Evolutionary conservation across 2,329 filamentous ascomycete species (phyloP).

Genomic region (Corinectria fuckeliana): DNA sequence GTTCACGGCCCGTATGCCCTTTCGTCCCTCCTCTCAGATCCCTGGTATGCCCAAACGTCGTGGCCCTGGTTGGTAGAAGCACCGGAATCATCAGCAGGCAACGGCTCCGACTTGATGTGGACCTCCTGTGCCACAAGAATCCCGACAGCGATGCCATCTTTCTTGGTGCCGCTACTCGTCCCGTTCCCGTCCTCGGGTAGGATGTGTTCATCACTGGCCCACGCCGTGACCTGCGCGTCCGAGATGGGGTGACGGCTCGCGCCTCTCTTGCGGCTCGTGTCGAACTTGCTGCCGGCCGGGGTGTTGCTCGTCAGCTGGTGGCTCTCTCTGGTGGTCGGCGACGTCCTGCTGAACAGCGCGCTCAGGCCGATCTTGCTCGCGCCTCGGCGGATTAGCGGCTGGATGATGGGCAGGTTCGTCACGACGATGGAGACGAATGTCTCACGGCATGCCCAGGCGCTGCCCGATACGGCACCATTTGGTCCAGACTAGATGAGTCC

Average conservation of each 20-base stretch:
- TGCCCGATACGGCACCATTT: constrained; percentile 28
- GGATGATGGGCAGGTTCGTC: constrained; percentile 41
- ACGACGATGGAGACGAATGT: constrained; percentile 48
- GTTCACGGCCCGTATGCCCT: not conserved
- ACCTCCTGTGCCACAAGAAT: constrained; percentile 32
- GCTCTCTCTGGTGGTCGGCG: constrained; percentile 27
- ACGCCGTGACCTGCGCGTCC: constrained; percentile 23
- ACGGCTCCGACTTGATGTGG: constrained; percentile 24
- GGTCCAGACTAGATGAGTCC: constrained; percentile 20
- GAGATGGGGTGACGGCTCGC: constrained; percentile 14
- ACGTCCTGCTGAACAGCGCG: constrained; percentile 24
- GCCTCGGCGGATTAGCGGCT: constrained; percentile 28
- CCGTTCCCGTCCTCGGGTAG: constrained; percentile 16
- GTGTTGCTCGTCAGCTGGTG: constrained; percentile 30
- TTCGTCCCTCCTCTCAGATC: not conserved
- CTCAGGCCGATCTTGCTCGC: constrained; percentile 30
- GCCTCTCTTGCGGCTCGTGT: constrained; percentile 13
- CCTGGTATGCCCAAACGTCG: constrained; percentile 28
- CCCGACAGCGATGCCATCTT: not conserved
- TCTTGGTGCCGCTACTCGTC: constrained; percentile 1
- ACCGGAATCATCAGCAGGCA: not conserved
- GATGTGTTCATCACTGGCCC: constrained; percentile 34
- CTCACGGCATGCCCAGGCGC: constrained; percentile 46
- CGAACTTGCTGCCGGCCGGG: constrained; percentile 23
- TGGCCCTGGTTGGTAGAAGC: constrained; percentile 8